A percentile compares a stretch with the other conserved stretches of the same genome.
These are phyloP conservation scores for Backusella macrospora DNA, from an alignment of 192 early-diverging fungal genomes.

Conservation along the genomic window DNA sequence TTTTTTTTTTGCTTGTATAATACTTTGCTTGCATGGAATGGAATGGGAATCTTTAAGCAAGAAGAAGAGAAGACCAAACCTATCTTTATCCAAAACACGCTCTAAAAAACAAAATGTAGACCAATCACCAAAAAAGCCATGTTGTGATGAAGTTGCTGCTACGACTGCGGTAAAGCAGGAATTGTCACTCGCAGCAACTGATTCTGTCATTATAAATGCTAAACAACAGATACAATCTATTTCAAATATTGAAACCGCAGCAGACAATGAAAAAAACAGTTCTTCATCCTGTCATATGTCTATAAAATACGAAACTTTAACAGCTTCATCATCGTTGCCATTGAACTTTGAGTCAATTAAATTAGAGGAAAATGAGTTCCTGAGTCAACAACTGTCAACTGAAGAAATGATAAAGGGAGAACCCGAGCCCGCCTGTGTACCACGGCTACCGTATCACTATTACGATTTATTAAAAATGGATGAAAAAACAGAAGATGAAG, in stretches of 20 bases:
- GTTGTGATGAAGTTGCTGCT: too few species aligned
- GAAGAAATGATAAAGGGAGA: neutral
- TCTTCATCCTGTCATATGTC: neutral
- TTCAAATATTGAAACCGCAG: neutral
- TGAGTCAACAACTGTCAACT: too few species aligned
- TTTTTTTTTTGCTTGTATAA: too few species aligned
- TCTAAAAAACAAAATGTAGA: neutral
- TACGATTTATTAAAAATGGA: neutral
- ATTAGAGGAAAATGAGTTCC: too few species aligned
- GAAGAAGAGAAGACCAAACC: neutral
- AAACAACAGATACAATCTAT: neutral
- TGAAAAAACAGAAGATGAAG: neutral
- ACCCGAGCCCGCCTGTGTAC: neutral
- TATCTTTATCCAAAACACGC: neutral
- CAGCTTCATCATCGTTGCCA: neutral
- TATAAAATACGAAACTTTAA: neutral
- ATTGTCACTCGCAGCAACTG: neutral
- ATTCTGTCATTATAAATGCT: neutral
- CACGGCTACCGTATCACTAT: neutral
- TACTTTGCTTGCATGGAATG: conserved; percentile 1
- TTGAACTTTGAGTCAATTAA: too few species aligned
- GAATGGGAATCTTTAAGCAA: conserved; percentile 2
- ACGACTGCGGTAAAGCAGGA: neutral
- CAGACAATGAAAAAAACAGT: neutral
- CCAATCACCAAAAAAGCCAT: neutral